A percentile compares a stretch with the other conserved stretches of the same genome.
Evolutionary conservation across 2,329 filamentous ascomycete genomes (phyloP).

Genomic region (Aspergillus sp.): DNA sequence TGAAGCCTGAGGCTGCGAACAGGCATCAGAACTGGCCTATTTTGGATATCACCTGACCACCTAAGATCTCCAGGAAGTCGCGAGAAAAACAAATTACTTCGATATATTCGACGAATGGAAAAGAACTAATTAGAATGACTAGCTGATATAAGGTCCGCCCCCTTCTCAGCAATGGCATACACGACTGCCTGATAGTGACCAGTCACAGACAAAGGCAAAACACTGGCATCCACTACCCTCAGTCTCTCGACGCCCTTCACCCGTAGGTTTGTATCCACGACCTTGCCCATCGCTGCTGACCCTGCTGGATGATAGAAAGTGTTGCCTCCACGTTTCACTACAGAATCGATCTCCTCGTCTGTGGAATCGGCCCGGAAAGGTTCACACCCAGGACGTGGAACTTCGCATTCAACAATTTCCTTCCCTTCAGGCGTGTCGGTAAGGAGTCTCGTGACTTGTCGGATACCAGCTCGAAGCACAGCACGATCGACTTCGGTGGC

Average conservation of each 20-base stretch:
- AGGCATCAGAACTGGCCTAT: too few species aligned
- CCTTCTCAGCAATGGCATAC: background rate
- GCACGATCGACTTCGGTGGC: constrained; percentile 49
- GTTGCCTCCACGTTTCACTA: background rate
- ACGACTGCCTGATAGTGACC: background rate
- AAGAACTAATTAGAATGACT: too few species aligned
- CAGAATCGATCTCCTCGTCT: background rate
- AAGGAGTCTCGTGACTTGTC: constrained; percentile 50
- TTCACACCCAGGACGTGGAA: constrained; percentile 16
- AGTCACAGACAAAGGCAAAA: background rate
- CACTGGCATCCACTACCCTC: background rate
- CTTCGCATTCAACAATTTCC: constrained; percentile 31
- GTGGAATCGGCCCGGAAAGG: background rate
- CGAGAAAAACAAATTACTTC: too few species aligned
- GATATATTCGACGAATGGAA: too few species aligned
- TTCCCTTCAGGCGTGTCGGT: constrained; percentile 51
- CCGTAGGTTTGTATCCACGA: background rate
- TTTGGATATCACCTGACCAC: too few species aligned
- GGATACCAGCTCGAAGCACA: constrained; percentile 53
- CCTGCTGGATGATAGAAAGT: background rate
- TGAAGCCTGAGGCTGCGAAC: too few species aligned
- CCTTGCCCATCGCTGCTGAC: background rate
- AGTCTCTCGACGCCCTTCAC: background rate
- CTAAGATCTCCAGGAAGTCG: too few species aligned
- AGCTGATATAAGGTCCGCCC: background rate